Evolutionary conservation across 2,329 filamentous ascomycete species (phyloP).

Genomic region (Fusarium coffeatum): DNA sequence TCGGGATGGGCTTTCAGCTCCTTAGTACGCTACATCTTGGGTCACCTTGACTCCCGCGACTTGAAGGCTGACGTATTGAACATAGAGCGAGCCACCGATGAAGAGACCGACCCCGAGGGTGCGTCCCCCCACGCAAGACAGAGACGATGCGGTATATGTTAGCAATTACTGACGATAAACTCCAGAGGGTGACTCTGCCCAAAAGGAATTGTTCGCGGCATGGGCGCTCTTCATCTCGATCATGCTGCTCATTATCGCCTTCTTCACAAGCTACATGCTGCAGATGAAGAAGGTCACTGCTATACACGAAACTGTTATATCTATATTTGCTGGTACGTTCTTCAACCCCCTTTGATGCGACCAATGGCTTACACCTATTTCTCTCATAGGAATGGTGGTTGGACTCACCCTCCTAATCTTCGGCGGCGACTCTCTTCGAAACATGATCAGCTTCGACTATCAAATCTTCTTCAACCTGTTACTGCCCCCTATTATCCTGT

Average conservation of each 20-base stretch:
- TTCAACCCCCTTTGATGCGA: slow-evolving; percentile 19
- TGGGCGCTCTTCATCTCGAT: slow-evolving; percentile 99
- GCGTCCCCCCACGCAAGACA: slow-evolving; percentile 17
- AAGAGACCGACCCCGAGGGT: slow-evolving; percentile 53
- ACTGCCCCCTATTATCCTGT: slow-evolving; percentile 97
- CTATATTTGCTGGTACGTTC: slow-evolving; percentile 86
- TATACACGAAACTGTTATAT: slow-evolving; percentile 97
- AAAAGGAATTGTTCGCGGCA: slow-evolving; percentile 95
- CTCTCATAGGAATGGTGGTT: slow-evolving; percentile 84
- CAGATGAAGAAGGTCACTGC: slow-evolving; percentile 98
- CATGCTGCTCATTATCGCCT: slow-evolving; percentile 89
- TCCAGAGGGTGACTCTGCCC: slow-evolving; percentile 79
- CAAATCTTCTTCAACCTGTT: slow-evolving; percentile 99
- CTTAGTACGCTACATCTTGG: slow-evolving; percentile 45
- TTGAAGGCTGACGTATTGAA: slow-evolving; percentile 38
- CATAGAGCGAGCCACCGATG: slow-evolving; percentile 45
- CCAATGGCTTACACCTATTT: slow-evolving; percentile 32
- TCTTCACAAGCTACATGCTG: slow-evolving; percentile 96
- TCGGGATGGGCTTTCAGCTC: slow-evolving; percentile 49
- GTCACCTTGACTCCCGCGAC: slow-evolving; percentile 4
- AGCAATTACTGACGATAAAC: slow-evolving; percentile 35
- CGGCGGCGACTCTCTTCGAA: slow-evolving; percentile 80
- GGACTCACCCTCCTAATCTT: slow-evolving; percentile 87
- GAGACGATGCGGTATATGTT: not conserved
- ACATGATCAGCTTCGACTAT: slow-evolving; percentile 95